Percentiles rank a stretch among this genome's conserved stretches.
These are phyloP conservation scores for Cornus controversa DNA, from an alignment of 148 eudicot species.

Conservation along the genomic window DNA sequence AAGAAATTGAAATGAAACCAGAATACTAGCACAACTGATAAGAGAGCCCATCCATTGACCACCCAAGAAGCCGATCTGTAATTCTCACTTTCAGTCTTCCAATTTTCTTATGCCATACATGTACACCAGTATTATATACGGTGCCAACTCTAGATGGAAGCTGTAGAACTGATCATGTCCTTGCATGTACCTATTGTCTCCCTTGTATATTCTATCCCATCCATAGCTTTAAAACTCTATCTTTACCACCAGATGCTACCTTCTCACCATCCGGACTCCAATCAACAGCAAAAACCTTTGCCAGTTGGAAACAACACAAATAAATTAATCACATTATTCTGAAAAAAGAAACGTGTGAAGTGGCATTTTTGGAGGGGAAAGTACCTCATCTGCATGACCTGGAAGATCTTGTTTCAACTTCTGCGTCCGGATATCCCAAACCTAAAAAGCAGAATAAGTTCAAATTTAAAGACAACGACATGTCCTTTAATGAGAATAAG, in stretches of 20 bases:
- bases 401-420: constrained; percentile 96
- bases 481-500: not conserved
- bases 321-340: not conserved
- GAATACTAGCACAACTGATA: too few species aligned
- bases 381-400: constrained; percentile 95
- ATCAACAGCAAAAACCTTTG: constrained; percentile 94
- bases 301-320: not conserved
- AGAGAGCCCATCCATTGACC: not conserved
- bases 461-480: not conserved
- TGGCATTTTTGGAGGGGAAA: not conserved
- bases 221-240: constrained; percentile 85
- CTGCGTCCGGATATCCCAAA: constrained; percentile 87
- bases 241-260: constrained; percentile 95
- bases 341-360: not conserved
- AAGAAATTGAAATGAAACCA: too few species aligned
- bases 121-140: not conserved
- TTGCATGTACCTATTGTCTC: not conserved
- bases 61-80: not conserved
- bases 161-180: not conserved
- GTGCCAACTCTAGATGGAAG: not conserved
- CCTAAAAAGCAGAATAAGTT: constrained; percentile 30
- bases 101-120: not conserved
- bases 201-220: constrained; percentile 58
- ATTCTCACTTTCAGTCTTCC: not conserved
- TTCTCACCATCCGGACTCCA: constrained; percentile 99